phyloP scores from a whole-genome alignment of 176 grass and related monocot genomes.

The bread wheat (Triticum aestivum) region IWGSC_CS_RefSeq_v2.1 NC_057797.1:695321170-695321669 shows the following conservation, averaged over 20 bases:
- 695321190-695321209: no score
- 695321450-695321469: conserved; percentile 42
- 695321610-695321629: conserved; percentile 35
- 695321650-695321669: conserved; percentile 30
- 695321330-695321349: neutral
- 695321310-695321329: conserved; percentile 20
- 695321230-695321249: neutral
- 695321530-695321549: conserved; percentile 49
- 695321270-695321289: neutral
- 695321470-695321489: conserved; percentile 11
- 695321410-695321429: conserved; percentile 42
- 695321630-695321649: conserved; percentile 24
- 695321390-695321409: conserved; percentile 24
- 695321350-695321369: conserved; percentile 41
- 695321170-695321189: no score
- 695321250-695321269: neutral
- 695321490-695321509: neutral
- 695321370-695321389: conserved; percentile 37
- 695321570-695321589: conserved; percentile 46
- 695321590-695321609: neutral
- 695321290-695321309: neutral
- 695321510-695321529: conserved; percentile 17
- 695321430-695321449: conserved; percentile 31
- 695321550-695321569: conserved; percentile 42
- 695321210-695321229: no score